These are phyloP conservation scores for Komagataella ulmi DNA, from an alignment of 805 yeast species.

Conservation along the genomic window DNA sequence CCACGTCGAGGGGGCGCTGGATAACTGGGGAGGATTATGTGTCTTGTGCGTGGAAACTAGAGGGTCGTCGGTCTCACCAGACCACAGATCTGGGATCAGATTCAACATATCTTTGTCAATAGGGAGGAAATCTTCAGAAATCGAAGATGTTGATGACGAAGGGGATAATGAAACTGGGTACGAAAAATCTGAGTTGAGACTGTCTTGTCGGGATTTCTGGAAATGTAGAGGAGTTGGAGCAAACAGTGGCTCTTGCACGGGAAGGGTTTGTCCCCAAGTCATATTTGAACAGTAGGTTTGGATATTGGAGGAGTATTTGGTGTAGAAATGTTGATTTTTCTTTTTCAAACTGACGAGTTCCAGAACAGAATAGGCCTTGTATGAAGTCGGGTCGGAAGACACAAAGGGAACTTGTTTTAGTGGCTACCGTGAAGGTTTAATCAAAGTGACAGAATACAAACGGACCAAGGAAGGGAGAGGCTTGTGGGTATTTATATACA, in stretches of 20 bases:
- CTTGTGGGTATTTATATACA: background rate
- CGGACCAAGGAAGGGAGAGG: background rate
- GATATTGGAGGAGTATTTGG: background rate
- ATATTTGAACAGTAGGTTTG: background rate
- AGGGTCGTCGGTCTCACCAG: slow-evolving; percentile 3
- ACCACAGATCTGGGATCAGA: slow-evolving; percentile 14
- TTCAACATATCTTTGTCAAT: slow-evolving; percentile 9
- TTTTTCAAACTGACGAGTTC: background rate
- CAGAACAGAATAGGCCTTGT: background rate
- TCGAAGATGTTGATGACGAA: background rate
- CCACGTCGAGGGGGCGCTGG: background rate
- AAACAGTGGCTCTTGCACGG: background rate
- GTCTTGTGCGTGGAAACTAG: background rate
- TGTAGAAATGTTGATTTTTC: background rate
- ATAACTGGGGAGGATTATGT: slow-evolving; percentile 1
- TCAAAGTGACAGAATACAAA: background rate
- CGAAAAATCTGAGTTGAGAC: background rate
- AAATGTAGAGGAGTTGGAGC: background rate
- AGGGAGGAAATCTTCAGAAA: background rate
- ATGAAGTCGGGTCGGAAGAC: background rate
- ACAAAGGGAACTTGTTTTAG: background rate
- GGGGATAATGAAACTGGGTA: background rate
- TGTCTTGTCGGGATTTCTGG: background rate
- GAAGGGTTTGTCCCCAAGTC: background rate
- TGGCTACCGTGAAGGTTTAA: background rate